phyloP scores from a whole-genome alignment of 768 basidiomycete species.

The Lentinula sp. region DNA sequence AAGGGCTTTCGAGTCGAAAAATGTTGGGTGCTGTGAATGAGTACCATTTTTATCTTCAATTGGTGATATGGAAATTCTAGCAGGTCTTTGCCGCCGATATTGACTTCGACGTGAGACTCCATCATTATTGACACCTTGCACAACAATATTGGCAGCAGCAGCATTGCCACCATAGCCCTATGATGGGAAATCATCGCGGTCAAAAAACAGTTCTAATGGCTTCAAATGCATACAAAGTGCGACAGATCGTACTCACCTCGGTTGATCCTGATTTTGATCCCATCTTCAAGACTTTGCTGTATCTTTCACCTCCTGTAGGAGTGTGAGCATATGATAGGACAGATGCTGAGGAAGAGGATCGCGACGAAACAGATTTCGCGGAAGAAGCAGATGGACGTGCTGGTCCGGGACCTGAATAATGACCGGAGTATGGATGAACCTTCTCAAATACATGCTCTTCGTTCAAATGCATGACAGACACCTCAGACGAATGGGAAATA shows the following conservation, averaged over 20 bases:
- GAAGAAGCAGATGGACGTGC: neutral
- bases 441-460: neutral
- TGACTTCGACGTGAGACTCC: conserved; percentile 1
- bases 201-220: neutral
- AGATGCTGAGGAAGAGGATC: neutral
- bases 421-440: neutral
- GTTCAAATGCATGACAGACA: neutral
- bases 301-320: neutral
- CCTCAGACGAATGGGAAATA: neutral
- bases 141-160: neutral
- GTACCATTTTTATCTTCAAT: neutral
- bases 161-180: neutral
- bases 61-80: neutral
- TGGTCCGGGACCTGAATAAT: neutral
- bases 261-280: conserved; percentile 2
- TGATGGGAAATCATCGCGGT: neutral
- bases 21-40: neutral
- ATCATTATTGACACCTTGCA: neutral
- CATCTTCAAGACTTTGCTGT: neutral
- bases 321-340: neutral
- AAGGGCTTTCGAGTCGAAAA: neutral
- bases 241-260: conserved; percentile 4
- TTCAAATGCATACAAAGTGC: neutral
- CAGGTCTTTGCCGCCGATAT: neutral
- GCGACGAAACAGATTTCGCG: neutral